Base-by-base conservation (phyloP, 805 yeast genomes). In the Scheffersomyces spartinae region DNA sequence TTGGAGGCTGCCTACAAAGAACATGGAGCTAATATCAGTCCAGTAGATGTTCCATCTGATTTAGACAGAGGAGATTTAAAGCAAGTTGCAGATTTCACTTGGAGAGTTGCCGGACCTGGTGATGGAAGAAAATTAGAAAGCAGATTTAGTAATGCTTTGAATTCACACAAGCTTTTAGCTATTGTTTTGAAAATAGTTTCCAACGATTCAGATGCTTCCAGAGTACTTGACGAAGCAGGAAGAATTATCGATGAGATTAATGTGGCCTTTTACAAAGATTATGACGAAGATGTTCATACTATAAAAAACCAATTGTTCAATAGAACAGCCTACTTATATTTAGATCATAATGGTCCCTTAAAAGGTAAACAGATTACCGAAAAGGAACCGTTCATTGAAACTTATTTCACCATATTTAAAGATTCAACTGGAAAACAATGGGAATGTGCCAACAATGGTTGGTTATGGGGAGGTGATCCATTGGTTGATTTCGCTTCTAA, bases 391-490 rank as follows among this genome's bases (percentile, higher is more conserved):
- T 58, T 88, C 19, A 69, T 81, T 2, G 97, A 88, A 49, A 74
- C 86, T 4, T 88, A 88, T 50, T 88, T 91, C 49, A 84, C 96
- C 2, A 60, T 85, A 31, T 71, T 86, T 38, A 46, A 38, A 3
- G 66, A 49, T 25, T 48, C 53, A 0, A 44, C 44, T 3, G 88
- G 85, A 3, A 60, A 65, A 19, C 55, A 64, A 1, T 76, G 74
- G 56, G 76, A 81, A 6, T 57, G 88, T 31, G 97, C 95, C 3
- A 91, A 91, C 45, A 88, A 91, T 43, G 98, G 98, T 24, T 88
- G 97, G 96, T 84, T 91, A 29, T 88, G 98, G 98, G 86, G 83
- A 27, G 96, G 95, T 7, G 76, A 88, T 38, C 96, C 97, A 2
- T 53, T 86, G 30, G 78, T 83, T 3, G 97, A 88, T 53, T 88